Percentiles rank a stretch among this genome's conserved stretches.
These are phyloP conservation scores for Neonectria neomacrospora DNA, from an alignment of 2,329 filamentous ascomycete species.

Conservation along the genomic window DNA sequence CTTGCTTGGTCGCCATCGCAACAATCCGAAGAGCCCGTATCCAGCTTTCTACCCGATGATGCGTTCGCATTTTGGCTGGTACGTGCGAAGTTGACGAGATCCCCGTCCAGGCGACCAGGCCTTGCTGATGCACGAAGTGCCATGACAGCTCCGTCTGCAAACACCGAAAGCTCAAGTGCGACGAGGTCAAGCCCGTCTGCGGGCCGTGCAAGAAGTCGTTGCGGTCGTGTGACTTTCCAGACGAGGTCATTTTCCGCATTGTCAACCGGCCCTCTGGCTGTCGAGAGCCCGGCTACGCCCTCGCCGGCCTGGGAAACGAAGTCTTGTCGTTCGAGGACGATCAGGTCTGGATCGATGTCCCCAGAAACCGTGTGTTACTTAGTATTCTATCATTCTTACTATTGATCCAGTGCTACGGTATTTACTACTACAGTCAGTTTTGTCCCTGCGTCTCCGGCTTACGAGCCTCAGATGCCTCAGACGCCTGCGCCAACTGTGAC, in stretches of 20 bases:
- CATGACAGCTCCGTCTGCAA: slow-evolving; percentile 33
- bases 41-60: slow-evolving; percentile 13
- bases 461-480: not conserved
- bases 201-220: slow-evolving; percentile 33
- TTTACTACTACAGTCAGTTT: slow-evolving; percentile 24
- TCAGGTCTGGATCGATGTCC: slow-evolving; percentile 35
- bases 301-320: not conserved
- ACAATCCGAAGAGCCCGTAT: not conserved
- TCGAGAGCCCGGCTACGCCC: not conserved
- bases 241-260: slow-evolving; percentile 33
- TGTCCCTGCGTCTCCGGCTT: slow-evolving; percentile 15
- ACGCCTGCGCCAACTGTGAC: not conserved
- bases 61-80: slow-evolving; percentile 41
- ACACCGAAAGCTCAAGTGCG: slow-evolving; percentile 43
- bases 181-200: slow-evolving; percentile 39
- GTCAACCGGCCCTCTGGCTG: slow-evolving; percentile 6
- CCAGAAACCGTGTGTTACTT: slow-evolving; percentile 26
- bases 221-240: slow-evolving; percentile 28
- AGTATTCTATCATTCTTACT: rapidly evolving
- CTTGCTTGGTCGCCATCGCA: not conserved
- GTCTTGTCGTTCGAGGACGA: slow-evolving; percentile 11
- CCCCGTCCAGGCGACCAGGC: not conserved
- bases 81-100: not conserved
- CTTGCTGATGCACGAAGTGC: slow-evolving; percentile 5
- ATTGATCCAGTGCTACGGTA: not conserved